Conservation (phyloP, 2,329 filamentous ascomycete species). For the Parastagonospora avenae region DNA sequence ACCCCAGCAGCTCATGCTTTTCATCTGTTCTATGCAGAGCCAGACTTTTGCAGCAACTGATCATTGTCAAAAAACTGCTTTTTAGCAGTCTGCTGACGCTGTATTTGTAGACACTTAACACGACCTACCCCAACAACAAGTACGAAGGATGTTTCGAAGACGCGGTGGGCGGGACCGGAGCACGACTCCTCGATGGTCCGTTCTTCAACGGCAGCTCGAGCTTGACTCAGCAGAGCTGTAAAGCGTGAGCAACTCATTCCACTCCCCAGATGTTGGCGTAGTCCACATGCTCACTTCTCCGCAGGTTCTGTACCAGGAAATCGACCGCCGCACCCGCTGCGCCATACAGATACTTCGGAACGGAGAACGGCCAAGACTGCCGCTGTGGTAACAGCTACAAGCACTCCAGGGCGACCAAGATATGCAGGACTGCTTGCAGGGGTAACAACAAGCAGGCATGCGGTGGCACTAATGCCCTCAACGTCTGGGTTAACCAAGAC, state of each 20-base stretch:
- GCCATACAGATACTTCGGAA: constrained; percentile 14
- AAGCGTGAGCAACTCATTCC: background rate
- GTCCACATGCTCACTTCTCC: background rate
- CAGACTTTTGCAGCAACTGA: constrained; percentile 3
- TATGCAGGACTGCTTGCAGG: constrained; percentile 3
- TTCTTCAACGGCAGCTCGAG: background rate
- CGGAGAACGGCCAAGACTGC: constrained; percentile 7
- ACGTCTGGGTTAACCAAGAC: constrained; percentile 5
- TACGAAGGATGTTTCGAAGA: constrained; percentile 2
- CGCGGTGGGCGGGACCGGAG: background rate
- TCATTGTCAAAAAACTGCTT: constrained; percentile 6
- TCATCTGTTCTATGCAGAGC: constrained; percentile 3
- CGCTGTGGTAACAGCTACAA: constrained; percentile 7
- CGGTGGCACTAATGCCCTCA: constrained; percentile 8
- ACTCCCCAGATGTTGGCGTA: background rate
- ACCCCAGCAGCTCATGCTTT: background rate
- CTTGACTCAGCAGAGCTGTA: constrained; percentile 5
- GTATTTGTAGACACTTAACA: background rate
- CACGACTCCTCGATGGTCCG: constrained; percentile 4
- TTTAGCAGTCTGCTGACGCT: background rate
- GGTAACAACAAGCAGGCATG: background rate
- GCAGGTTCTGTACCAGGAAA: constrained; percentile 8
- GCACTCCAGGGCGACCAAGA: background rate
- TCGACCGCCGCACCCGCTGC: background rate
- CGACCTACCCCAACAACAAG: background rate